Base-by-base conservation (phyloP, 202 grass and related monocot species). In the Setaria viridis region DNA sequence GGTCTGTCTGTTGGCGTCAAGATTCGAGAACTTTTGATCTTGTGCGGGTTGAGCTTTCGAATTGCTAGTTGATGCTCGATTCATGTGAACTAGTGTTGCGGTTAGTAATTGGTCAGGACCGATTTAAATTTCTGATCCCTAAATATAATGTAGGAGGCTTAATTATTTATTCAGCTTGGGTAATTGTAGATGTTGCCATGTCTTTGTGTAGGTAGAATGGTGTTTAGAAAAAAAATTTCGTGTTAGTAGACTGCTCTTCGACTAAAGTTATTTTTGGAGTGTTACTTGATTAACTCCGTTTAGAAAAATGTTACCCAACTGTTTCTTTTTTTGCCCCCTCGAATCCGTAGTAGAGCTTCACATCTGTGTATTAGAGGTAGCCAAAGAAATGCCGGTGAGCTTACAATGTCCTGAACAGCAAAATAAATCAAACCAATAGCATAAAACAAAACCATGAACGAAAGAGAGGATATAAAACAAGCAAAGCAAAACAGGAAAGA, bases 101-200 rank as follows among this genome's bases (percentile, higher is more conserved):
- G n/a, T 69, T 6, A 30, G 56, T 81, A 53, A 65, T 65, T 79
- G 48, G 32, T 50, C 51, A 41, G 78, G 68, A 62, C 7, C 0
- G 6, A 54, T 81, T 43, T 54, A 62, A 85, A 46, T 75, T 62
- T 80, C 20, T 57, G 39, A 79, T 69, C 9, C 63, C 20, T 39
- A 48, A 71, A 54, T 81, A 55, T 39, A 37, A 49, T 51, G 7
- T 15, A 20, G 33, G 41, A 73, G 19, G 3, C 6, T 62, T 15
- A 37, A 54, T 51, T 86, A 10, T 45, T n/a, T 13, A 15, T 82
- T 46, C 66, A 20, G 14, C 17, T 62, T 68, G 37, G 15, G 6
- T 42, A 25, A 48, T 56, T 41, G 48, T 66, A 37, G 0, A 30
- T 48, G 13, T 46, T 77, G 43, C n/a, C 4, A 21, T 20, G 21